Base-by-base conservation (phyloP, 2,329 filamentous ascomycete genomes). In the Aspergillus sojae region DNA sequence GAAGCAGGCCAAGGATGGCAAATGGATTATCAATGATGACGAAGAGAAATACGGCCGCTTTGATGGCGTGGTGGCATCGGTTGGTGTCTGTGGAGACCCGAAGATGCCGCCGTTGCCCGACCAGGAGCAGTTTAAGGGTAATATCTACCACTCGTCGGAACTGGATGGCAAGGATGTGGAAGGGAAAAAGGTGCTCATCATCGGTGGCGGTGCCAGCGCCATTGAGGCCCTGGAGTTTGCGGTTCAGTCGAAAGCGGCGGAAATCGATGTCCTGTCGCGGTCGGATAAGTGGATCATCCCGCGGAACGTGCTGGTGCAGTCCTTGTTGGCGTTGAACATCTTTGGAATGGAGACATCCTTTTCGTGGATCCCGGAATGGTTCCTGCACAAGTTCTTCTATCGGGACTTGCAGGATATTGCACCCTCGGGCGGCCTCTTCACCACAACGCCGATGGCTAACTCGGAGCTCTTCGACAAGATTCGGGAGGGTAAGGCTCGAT, bases 261-360 rank as follows among this genome's bases (percentile, higher is more conserved):
- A 92, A 71, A 89, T 89, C 0, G 89, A 88, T 62, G 88, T 96
- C 34, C 84, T 96, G 11, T 88, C 92, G 0, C 85, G 92, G 26
- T 91, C 88, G 16, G 91, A 94, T 70, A 95, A 94, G 75, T 94
- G 91, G 92, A 92, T 95, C 66, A 94, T 94, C 58, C 92, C 92
- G 0, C 86, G 93, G 10, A 95, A 96, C 68, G 82, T 91, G 0
- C 56, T 95, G 50, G 83, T 95, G 57, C 89, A 96, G 73, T 82
- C 86, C 1, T 81, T 96, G 1, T 84, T 96, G 1, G 86, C 91
- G 2, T 80, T 93, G 70, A 96, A 96, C 75, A 85, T 95, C 58
- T 89, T 94, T 64, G 92, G 92, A 1, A 87, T 90, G 52, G 91
- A 95, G 76, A 95, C 90, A 0, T 75, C 85, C 0, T 78, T 95